phyloP scores from a whole-genome alignment of 2,329 filamentous ascomycete species.

The Arthroderma sp. region DNA sequence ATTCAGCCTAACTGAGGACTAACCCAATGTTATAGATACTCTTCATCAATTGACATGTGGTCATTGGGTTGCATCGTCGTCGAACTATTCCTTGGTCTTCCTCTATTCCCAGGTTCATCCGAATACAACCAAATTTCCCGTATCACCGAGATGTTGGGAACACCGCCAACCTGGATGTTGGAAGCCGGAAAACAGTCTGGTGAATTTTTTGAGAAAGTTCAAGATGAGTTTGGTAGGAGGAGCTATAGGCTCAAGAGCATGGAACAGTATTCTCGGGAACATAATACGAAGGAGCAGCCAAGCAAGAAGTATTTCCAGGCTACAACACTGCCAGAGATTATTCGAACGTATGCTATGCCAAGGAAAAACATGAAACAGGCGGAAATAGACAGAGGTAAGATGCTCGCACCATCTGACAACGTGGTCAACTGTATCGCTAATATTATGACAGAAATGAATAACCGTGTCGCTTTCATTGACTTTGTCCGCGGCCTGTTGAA shows the following conservation, averaged over 20 bases:
- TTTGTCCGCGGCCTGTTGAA: conserved; percentile 87
- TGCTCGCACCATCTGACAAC: neutral
- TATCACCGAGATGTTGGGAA: conserved; percentile 95
- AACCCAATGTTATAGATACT: conserved; percentile 46
- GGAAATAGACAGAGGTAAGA: conserved; percentile 85
- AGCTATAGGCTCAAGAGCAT: conserved; percentile 90
- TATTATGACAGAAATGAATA: conserved; percentile 73
- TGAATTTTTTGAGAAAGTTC: conserved; percentile 88
- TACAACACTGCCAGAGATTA: conserved; percentile 87
- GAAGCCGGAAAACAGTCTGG: conserved; percentile 97
- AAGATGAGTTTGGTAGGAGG: conserved; percentile 83
- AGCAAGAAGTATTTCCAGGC: conserved; percentile 99
- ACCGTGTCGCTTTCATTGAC: conserved; percentile 92
- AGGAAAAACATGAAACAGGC: conserved; percentile 98
- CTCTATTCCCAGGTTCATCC: conserved; percentile 89
- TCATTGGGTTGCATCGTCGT: conserved; percentile 97
- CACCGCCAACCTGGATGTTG: conserved; percentile 97
- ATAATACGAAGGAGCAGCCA: conserved; percentile 91
- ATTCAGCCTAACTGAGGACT: neutral
- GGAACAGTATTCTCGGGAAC: conserved; percentile 94
- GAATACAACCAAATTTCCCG: conserved; percentile 97
- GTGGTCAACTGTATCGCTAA: conserved; percentile 10
- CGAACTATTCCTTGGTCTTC: conserved; percentile 86
- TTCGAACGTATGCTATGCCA: conserved; percentile 95
- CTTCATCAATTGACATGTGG: conserved; percentile 99